A percentile compares a stretch with the other conserved stretches of the same genome.
These are phyloP conservation scores for Dendrobium officinale DNA, from an alignment of 106 monocot genomes.

Conservation along the genomic window DNA sequence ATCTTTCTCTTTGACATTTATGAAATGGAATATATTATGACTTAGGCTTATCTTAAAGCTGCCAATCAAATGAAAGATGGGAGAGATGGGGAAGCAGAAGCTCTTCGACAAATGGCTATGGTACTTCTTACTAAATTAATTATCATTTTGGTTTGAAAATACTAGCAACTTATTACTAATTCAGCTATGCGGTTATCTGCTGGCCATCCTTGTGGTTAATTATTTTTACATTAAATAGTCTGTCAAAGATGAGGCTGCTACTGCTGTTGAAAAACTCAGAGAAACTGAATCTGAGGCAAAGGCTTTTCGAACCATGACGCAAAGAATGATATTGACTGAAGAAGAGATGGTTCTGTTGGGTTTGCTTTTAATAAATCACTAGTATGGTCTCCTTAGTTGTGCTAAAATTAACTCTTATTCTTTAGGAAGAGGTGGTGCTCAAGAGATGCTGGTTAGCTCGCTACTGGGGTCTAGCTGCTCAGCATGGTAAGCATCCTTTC, in stretches of 20 bases:
- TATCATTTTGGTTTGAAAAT: neutral
- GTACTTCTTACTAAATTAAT: constrained; percentile 19
- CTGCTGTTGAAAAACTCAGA: constrained; percentile 41
- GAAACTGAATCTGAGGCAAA: constrained; percentile 76
- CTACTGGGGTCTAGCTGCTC: constrained; percentile 89
- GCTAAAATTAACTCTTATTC: constrained; percentile 2
- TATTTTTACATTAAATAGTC: constrained; percentile 32
- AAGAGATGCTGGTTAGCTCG: constrained; percentile 98
- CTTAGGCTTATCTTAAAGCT: constrained; percentile 78
- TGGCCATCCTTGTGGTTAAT: neutral
- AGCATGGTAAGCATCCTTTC: constrained; percentile 42
- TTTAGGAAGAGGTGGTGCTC: constrained; percentile 94
- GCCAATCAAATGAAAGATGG: constrained; percentile 67
- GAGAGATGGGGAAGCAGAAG: constrained; percentile 69
- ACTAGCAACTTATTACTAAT: neutral
- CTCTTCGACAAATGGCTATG: constrained; percentile 52
- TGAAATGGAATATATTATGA: neutral
- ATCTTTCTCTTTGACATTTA: neutral
- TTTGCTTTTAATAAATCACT: constrained; percentile 6
- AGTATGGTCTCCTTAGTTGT: neutral
- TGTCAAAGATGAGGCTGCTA: constrained; percentile 55
- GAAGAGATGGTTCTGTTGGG: constrained; percentile 73
- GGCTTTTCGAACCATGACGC: constrained; percentile 67
- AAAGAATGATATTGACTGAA: constrained; percentile 81
- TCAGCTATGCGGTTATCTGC: neutral